These are phyloP conservation scores for Lodderomyces beijingensis DNA, from an alignment of 1,139 yeast genomes.

Conservation along the genomic window DNA sequence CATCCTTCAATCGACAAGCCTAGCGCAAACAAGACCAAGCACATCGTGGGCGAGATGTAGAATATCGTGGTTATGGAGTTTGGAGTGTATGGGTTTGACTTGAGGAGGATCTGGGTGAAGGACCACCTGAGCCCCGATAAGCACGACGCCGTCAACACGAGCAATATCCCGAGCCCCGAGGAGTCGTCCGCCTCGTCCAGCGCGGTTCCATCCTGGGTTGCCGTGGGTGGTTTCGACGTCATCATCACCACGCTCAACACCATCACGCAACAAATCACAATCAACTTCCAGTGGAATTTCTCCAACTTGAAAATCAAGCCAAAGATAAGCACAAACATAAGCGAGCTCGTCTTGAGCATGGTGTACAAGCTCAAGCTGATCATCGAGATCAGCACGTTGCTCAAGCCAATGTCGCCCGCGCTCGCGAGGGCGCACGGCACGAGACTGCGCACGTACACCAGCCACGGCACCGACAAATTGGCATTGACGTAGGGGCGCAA, in stretches of 20 bases:
- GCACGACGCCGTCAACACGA: conserved; percentile 74
- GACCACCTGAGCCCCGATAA: conserved; percentile 95
- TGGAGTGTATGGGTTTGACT: conserved; percentile 47
- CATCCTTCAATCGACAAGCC: conserved; percentile 70
- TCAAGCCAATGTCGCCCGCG: conserved; percentile 91
- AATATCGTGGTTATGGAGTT: conserved; percentile 84
- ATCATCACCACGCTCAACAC: conserved; percentile 78
- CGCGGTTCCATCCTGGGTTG: conserved; percentile 4
- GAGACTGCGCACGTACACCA: conserved; percentile 48
- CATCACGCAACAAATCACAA: conserved; percentile 72
- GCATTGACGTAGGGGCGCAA: conserved; percentile 35
- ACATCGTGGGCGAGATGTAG: conserved; percentile 84
- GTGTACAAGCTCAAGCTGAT: conserved; percentile 84
- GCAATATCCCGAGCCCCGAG: conserved; percentile 51
- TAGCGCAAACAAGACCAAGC: conserved; percentile 50
- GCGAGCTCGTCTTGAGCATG: conserved; percentile 83
- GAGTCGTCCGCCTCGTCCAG: conserved; percentile 13
- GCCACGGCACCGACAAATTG: conserved; percentile 6
- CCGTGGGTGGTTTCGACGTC: conserved; percentile 49
- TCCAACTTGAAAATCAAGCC: conserved; percentile 80
- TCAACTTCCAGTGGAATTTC: conserved; percentile 58
- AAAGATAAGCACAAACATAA: conserved; percentile 83
- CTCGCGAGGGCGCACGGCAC: conserved; percentile 85
- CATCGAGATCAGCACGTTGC: conserved; percentile 75
- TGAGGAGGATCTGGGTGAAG: conserved; percentile 76